A percentile compares a stretch with the other conserved stretches of the same genome.
Conservation (phyloP, 2,329 filamentous ascomycete genomes). For the Sporothrix phasma region DNA sequence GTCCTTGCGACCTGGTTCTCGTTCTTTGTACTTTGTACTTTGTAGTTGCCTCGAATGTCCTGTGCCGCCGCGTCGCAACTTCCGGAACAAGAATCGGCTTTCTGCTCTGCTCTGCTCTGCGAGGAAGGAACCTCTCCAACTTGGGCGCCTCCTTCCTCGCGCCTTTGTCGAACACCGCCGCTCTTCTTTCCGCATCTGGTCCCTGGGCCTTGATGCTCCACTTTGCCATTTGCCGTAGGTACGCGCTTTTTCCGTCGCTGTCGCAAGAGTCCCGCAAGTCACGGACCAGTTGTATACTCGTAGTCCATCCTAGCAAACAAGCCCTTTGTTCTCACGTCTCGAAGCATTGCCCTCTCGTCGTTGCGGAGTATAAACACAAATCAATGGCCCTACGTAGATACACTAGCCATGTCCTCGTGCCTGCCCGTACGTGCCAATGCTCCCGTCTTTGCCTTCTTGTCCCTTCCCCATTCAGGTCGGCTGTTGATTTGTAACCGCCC, state of each 20-base stretch:
- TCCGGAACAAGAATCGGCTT: neutral
- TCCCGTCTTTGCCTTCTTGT: neutral
- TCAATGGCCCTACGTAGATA: neutral
- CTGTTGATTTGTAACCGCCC: slow-evolving; percentile 1
- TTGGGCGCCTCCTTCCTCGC: neutral
- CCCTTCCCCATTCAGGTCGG: neutral
- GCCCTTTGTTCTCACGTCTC: neutral
- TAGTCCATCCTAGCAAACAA: neutral
- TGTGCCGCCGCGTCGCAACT: neutral
- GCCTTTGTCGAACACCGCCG: neutral
- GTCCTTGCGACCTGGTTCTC: neutral
- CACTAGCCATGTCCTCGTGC: neutral
- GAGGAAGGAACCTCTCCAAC: neutral
- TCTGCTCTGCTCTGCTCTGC: neutral
- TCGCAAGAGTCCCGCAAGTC: neutral
- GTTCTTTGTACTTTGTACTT: too few species aligned
- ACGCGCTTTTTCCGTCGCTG: neutral
- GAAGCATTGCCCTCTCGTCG: neutral
- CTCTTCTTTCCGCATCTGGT: neutral
- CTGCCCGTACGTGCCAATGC: neutral
- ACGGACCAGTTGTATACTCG: neutral
- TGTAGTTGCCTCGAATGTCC: neutral
- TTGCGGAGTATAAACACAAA: slow-evolving; percentile 1
- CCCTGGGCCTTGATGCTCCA: neutral
- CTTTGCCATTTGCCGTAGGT: neutral